Percentiles rank a stretch among this genome's conserved stretches.
Evolutionary conservation across 2,329 filamentous ascomycete genomes (phyloP).

Genomic region (Botrytis medusae): DNA sequence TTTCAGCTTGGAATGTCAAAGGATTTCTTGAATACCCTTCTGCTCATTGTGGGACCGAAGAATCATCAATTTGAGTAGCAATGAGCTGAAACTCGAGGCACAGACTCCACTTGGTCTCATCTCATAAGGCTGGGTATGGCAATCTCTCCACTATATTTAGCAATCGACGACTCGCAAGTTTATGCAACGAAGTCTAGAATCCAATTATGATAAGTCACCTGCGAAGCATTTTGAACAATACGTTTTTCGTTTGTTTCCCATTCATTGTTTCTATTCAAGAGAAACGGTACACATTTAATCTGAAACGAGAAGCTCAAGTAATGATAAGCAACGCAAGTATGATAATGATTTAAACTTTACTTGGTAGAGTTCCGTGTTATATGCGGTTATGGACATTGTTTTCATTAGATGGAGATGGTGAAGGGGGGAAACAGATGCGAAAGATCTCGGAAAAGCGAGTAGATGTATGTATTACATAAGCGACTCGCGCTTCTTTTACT

Average conservation of each 20-base stretch:
- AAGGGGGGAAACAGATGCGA: not conserved
- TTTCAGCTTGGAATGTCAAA: not conserved
- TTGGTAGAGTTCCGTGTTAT: not conserved
- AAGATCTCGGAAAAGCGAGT: not conserved
- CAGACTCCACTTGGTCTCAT: not conserved
- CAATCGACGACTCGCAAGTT: not conserved
- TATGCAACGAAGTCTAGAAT: not conserved
- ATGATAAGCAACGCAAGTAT: not conserved
- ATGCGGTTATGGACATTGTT: not conserved
- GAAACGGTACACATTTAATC: not conserved
- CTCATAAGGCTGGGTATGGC: not conserved
- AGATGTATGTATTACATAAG: not conserved
- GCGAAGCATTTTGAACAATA: not conserved
- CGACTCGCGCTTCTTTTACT: not conserved
- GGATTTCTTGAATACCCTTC: not conserved
- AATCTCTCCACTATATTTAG: not conserved
- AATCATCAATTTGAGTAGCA: not conserved
- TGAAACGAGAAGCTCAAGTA: not conserved
- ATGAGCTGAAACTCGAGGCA: not conserved
- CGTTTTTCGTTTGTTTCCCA: not conserved
- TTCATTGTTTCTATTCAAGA: not conserved
- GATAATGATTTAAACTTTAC: not conserved
- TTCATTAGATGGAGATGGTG: not conserved
- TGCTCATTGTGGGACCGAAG: not conserved
- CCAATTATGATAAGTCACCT: not conserved